phyloP scores from a whole-genome alignment of 768 basidiomycete species.

The Leucocoprinus sp. region DNA sequence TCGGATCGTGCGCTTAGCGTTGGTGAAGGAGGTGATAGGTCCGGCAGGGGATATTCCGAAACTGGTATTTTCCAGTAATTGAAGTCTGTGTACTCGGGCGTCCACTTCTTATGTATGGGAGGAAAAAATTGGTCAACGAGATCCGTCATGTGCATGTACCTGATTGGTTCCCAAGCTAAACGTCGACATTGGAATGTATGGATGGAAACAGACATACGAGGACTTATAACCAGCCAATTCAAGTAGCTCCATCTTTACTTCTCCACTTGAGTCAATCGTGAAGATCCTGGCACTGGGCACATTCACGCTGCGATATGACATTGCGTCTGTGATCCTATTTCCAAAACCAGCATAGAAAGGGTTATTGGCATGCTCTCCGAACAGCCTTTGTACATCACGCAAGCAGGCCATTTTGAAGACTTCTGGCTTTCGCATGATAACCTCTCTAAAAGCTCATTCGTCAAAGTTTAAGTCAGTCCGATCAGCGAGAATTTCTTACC shows the following conservation, averaged over 20 bases:
- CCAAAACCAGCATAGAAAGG: constrained; percentile 98
- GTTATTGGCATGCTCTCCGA: constrained; percentile 60
- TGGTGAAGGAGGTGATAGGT: constrained; percentile 81
- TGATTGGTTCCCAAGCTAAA: no score
- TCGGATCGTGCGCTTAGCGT: constrained; percentile 93
- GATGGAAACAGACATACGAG: constrained; percentile 45
- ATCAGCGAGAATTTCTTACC: constrained; percentile 41
- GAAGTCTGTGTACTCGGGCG: constrained; percentile 91
- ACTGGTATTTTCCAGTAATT: constrained; percentile 90
- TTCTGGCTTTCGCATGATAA: constrained; percentile 98
- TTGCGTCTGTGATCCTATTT: constrained; percentile 94
- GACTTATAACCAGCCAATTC: constrained; percentile 96
- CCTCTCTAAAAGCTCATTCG: constrained; percentile 52
- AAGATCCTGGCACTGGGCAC: constrained; percentile 93
- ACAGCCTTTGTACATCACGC: constrained; percentile 87
- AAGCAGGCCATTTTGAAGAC: constrained; percentile 99
- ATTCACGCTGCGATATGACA: constrained; percentile 95
- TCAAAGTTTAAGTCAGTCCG: not conserved
- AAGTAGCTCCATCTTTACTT: constrained; percentile 96
- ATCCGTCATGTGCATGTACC: constrained; percentile 98
- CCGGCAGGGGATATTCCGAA: constrained; percentile 70
- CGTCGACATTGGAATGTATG: not conserved
- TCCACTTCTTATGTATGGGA: constrained; percentile 83
- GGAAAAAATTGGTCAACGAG: constrained; percentile 99
- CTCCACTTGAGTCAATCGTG: constrained; percentile 90